Evolutionary conservation across 192 early-diverging fungal species (phyloP).

Genomic region (Phycomyces nitens): DNA sequence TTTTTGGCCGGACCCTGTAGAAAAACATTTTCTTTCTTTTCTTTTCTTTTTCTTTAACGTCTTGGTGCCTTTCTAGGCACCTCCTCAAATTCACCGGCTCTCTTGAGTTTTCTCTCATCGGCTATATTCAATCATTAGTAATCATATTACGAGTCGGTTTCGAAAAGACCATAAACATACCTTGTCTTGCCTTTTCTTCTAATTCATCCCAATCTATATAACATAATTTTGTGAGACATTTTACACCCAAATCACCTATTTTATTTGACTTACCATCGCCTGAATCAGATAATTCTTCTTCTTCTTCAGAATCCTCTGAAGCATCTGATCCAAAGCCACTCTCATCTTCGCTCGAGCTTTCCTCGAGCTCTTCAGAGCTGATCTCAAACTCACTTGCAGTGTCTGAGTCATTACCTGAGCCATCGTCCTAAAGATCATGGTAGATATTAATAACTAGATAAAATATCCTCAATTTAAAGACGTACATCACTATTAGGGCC

Average conservation of each 20-base stretch:
- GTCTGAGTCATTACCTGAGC: conserved; percentile 50
- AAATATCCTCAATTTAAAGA: not conserved
- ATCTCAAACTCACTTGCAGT: conserved; percentile 61
- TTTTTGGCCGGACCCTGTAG: too few relatives aligned
- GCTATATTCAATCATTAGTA: conserved; percentile 8
- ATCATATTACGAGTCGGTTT: conserved; percentile 8
- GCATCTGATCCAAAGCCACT: conserved; percentile 59
- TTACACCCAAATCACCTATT: not conserved
- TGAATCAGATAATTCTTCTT: conserved; percentile 57
- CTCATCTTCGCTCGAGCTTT: conserved; percentile 51
- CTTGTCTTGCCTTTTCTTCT: conserved; percentile 72
- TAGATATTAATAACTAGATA: not conserved
- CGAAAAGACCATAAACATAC: conserved; percentile 22
- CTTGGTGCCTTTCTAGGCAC: not conserved
- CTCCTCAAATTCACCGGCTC: not conserved
- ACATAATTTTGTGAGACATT: not conserved
- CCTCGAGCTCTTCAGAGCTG: conserved; percentile 54
- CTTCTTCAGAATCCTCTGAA: conserved; percentile 51
- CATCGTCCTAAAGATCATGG: conserved; percentile 36
- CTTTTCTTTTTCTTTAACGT: conserved; percentile 6
- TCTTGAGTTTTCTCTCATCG: conserved; percentile 27
- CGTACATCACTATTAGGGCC: conserved; percentile 56
- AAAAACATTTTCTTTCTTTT: not conserved
- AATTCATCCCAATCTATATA: conserved; percentile 75
- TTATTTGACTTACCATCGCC: conserved; percentile 27